phyloP scores from a whole-genome alignment of 2,329 filamentous ascomycete species.

The Fusarium sp. region DNA sequence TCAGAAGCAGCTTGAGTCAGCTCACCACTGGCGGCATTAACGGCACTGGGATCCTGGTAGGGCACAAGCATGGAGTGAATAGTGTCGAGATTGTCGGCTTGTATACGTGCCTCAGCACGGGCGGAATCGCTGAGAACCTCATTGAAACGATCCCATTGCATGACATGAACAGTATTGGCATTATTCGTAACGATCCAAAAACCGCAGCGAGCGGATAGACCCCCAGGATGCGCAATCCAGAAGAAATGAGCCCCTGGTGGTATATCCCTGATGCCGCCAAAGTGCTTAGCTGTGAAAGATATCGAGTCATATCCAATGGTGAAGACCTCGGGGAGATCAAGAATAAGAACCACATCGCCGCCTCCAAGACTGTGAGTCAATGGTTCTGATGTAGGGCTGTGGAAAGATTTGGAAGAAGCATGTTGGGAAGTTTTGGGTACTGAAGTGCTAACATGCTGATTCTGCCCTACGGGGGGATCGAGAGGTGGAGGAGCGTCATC shows the following conservation, averaged over 20 bases:
- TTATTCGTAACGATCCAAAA: conserved; percentile 64
- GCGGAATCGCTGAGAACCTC: conserved; percentile 64
- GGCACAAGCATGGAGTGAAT: conserved; percentile 58
- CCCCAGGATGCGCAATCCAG: conserved; percentile 64
- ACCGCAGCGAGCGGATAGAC: conserved; percentile 63
- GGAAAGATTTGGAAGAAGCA: conserved; percentile 9
- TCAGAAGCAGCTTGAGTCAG: conserved; percentile 35
- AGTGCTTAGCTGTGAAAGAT: conserved; percentile 59
- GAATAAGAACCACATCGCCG: conserved; percentile 64
- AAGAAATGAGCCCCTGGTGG: conserved; percentile 68
- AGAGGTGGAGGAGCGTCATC: conserved; percentile 47
- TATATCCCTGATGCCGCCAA: conserved; percentile 66
- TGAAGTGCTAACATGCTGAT: not conserved
- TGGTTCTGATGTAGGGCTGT: conserved; percentile 16
- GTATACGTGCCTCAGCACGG: conserved; percentile 58
- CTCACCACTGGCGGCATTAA: conserved; percentile 30
- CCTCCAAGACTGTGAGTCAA: conserved; percentile 49
- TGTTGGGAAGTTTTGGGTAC: conserved; percentile 3
- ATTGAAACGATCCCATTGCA: conserved; percentile 67
- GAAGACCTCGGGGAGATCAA: conserved; percentile 62
- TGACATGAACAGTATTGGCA: conserved; percentile 54
- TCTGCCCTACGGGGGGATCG: conserved; percentile 38
- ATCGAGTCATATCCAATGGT: conserved; percentile 65
- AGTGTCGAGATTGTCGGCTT: conserved; percentile 54
- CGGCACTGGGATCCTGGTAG: conserved; percentile 54